phyloP scores from a whole-genome alignment of 441 rosid genomes.

The Erysimum cheiri region DNA sequence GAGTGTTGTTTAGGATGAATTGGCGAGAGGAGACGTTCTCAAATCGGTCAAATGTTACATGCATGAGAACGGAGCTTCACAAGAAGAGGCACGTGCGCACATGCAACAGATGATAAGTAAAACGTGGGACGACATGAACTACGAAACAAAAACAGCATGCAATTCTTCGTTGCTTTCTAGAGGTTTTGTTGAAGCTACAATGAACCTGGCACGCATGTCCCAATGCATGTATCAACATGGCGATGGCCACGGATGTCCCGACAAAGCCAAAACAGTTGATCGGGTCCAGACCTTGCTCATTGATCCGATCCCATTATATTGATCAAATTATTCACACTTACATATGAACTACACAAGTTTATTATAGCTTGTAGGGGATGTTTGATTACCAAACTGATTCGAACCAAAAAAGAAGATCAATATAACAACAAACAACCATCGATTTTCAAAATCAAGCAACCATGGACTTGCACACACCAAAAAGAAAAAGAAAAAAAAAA shows the following conservation, averaged over 20 bases:
- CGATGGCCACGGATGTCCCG: neutral
- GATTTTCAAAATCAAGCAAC: neutral
- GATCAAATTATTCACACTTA: neutral
- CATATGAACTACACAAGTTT: neutral
- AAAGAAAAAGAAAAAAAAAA: no score
- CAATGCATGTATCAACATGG: conserved; percentile 35
- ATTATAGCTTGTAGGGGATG: no score
- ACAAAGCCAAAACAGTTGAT: conserved; percentile 24
- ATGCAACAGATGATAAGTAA: conserved; percentile 31
- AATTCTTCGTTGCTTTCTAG: conserved; percentile 26
- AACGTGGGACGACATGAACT: conserved; percentile 48
- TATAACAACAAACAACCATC: neutral
- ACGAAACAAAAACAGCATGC: neutral
- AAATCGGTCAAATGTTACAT: conserved; percentile 48
- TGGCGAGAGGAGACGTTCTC: conserved; percentile 47
- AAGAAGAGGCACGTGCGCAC: conserved; percentile 40
- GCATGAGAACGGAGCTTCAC: conserved; percentile 39
- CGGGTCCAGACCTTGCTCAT: conserved; percentile 20
- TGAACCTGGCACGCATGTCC: conserved; percentile 32
- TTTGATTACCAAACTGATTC: neutral
- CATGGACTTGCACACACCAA: neutral
- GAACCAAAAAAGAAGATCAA: neutral
- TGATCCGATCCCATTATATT: conserved; percentile 21
- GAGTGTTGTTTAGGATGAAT: conserved; percentile 30
- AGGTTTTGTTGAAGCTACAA: conserved; percentile 21